These are phyloP conservation scores for Myxozyma melibiosi DNA, from an alignment of 805 yeast species.

Conservation along the genomic window DNA sequence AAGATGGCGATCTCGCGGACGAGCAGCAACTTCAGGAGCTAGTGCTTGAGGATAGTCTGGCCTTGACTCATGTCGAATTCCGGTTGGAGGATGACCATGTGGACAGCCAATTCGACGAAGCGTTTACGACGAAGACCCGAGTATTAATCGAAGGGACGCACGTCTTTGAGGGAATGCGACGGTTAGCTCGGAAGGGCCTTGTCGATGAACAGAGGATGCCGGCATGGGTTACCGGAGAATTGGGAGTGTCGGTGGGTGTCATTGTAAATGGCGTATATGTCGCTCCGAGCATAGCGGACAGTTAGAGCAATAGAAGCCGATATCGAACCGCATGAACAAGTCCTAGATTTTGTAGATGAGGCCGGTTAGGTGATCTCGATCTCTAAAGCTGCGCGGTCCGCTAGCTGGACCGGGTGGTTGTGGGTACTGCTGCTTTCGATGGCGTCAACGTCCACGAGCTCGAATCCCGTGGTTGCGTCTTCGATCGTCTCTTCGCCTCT, in stretches of 20 bases:
- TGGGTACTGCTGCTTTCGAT: not conserved
- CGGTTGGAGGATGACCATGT: constrained; percentile 14
- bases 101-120: not conserved
- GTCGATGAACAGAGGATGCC: constrained; percentile 28
- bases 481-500: constrained; percentile 42
- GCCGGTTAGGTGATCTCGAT: constrained; percentile 23
- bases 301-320: not conserved
- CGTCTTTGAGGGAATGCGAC: constrained; percentile 31
- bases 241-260: constrained; percentile 24
- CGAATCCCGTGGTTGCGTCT: constrained; percentile 29
- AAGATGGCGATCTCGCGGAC: not conserved
- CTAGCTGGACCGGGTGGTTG: not conserved
- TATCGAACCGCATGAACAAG: too few species aligned
- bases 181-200: constrained; percentile 20
- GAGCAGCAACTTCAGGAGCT: not conserved
- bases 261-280: constrained; percentile 21
- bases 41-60: constrained; percentile 3
- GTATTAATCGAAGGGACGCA: constrained; percentile 31
- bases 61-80: constrained; percentile 26
- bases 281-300: not conserved
- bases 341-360: not conserved
- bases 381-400: constrained; percentile 20
- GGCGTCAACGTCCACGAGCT: constrained; percentile 1
- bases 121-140: constrained; percentile 15
- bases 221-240: constrained; percentile 35